These are phyloP conservation scores for Leptographium wingfieldii DNA, from an alignment of 2,329 filamentous ascomycete species.

Conservation along the genomic window DNA sequence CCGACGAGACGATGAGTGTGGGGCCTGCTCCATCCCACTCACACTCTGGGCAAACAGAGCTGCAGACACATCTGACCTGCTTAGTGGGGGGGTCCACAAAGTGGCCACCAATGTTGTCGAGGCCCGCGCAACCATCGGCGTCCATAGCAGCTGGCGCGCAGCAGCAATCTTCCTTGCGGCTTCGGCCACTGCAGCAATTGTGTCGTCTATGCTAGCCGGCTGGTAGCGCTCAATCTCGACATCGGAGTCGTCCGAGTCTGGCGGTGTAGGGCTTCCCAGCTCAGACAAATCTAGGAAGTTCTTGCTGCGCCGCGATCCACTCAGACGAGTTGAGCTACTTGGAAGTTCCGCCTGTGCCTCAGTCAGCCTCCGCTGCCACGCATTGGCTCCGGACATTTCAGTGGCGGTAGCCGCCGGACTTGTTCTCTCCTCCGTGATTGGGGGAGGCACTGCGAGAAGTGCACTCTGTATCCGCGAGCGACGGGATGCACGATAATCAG, in stretches of 20 bases:
- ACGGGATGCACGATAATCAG: slow-evolving; percentile 26
- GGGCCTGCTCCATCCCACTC: neutral
- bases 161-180: neutral
- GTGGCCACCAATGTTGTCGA: slow-evolving; percentile 6
- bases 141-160: slow-evolving; percentile 16
- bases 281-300: slow-evolving; percentile 22
- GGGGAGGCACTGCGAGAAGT: neutral
- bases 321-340: neutral
- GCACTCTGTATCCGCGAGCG: slow-evolving; percentile 23
- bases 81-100: slow-evolving; percentile 17
- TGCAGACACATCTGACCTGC: slow-evolving; percentile 16
- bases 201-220: slow-evolving; percentile 9
- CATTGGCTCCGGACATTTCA: neutral
- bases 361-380: slow-evolving; percentile 29
- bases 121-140: slow-evolving; percentile 5
- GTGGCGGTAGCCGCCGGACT: slow-evolving; percentile 1
- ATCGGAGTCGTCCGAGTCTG: slow-evolving; percentile 38
- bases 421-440: neutral
- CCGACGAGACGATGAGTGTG: neutral
- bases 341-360: slow-evolving; percentile 25
- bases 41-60: neutral
- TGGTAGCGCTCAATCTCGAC: slow-evolving; percentile 16
- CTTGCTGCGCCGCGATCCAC: slow-evolving; percentile 14
- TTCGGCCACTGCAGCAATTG: slow-evolving; percentile 1
- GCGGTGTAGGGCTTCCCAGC: slow-evolving; percentile 41